Base-by-base conservation (phyloP, 2,329 filamentous ascomycete species). In the Colletotrichum caudatum region DNA sequence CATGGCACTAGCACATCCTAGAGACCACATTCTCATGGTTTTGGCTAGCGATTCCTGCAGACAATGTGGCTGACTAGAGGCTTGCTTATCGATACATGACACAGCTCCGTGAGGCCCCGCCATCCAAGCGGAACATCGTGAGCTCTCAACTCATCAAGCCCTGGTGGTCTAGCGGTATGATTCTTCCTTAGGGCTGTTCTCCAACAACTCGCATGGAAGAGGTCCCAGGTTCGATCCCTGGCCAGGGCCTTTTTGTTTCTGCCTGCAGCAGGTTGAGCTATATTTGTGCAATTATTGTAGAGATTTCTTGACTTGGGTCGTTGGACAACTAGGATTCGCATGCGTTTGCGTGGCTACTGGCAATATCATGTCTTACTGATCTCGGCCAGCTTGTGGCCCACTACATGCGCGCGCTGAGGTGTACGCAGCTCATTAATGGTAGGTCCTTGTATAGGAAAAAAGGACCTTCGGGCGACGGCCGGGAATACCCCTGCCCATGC, bases 121-220 rank as follows among this genome's bases (percentile, higher is more conserved):
- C 20, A 18, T 26, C 7, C 37, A 60, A 71, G 46, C 20, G 51
- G 39, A 59, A 37, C 41, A 46, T 68, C 44, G 29, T 11, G 26
- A 26, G 26, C 14, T n/a, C 29, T 5, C 37, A 11, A n/a, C 29
- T 2, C 35, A 5, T 26, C 3, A 26, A 59, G 69, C 69, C 69
- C 69, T 71, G 44, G 65, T 71, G 69, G 69, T 64, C 69, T 71
- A 71, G 69, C 69, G 69, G 69, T 69, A 71, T 71, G 69, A 71
- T 69, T 71, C 69, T 71, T 69, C 69, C 69, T 71, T 71, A 71
- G 69, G 69, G 69, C 37, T 54, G 29, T 44, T 58, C 5, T 1
- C 26, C 3, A 57, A n/a, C 20, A 39, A 16, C 23, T 7, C 3
- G 11, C 20, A 33, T 71, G 69, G 69, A 69, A 71, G 69, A 71